Evolutionary conservation across 108 stramenopile species (phyloP).

Genomic region (Schizochytrium sp.): DNA sequence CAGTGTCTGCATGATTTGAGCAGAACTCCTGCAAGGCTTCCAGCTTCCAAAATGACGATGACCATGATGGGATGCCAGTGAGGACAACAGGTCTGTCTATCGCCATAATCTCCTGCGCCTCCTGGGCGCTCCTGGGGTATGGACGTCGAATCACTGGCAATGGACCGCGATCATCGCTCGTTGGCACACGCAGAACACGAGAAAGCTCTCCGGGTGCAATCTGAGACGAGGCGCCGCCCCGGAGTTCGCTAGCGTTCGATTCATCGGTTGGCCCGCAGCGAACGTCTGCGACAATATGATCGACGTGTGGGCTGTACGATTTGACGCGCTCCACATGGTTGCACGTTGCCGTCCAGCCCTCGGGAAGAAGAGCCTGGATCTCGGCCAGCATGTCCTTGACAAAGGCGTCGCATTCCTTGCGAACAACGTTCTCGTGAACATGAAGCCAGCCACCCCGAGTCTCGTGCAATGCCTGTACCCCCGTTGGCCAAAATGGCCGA

Average conservation of each 20-base stretch:
- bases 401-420: slow-evolving; percentile 54
- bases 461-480: slow-evolving; percentile 57
- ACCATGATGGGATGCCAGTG: neutral
- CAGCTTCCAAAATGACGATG: neutral
- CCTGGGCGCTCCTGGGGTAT: neutral
- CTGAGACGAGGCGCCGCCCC: neutral
- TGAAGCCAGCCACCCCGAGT: slow-evolving; percentile 71
- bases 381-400: slow-evolving; percentile 21
- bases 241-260: neutral
- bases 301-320: slow-evolving; percentile 56
- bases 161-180: neutral
- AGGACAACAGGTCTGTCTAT: neutral
- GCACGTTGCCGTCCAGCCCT: slow-evolving; percentile 59
- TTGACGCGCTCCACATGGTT: slow-evolving; percentile 75
- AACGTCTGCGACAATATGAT: slow-evolving; percentile 36
- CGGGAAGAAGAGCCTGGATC: neutral
- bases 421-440: slow-evolving; percentile 76
- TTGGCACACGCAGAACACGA: neutral
- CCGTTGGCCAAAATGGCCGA: slow-evolving; percentile 76
- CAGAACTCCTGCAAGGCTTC: neutral
- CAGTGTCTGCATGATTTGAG: neutral
- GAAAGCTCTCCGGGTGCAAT: neutral
- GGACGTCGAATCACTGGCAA: neutral
- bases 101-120: neutral
- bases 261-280: neutral